Evolutionary conservation across 805 yeast genomes (phyloP), one percentile per base, ranked within the genome.

Genomic region (Jamesozyma hellenica): DNA sequence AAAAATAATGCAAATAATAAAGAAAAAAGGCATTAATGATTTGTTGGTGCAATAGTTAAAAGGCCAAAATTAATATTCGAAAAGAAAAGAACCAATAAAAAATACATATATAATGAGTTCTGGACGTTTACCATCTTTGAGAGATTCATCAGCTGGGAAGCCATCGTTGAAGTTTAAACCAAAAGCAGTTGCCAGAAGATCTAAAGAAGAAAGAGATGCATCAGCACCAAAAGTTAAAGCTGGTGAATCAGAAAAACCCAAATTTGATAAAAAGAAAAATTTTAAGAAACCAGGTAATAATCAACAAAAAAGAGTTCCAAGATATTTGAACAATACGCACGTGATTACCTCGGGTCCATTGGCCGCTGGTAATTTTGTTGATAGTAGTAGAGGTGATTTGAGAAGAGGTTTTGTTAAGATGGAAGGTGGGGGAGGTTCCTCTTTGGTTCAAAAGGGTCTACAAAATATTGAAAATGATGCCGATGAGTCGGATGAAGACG

Each of bases 161-260:
- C 73, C 83, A 7, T 67, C 75, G 2, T 63, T 82, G 44, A 80
- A 81, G 59, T 88, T 88, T 63, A 77, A 79, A 59, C 96, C 96
- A 2, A 88, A 88, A 59, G 79, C 71, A 2, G 95, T 88, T 32
- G 87, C 87, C 0, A 69, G 96, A 61, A 77, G 85, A 56, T 65
- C 86, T 10, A 80, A 84, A 49, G 88, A 83, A 49, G 95, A 86
- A 50, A 68, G 95, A 57, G 95, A 77, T 17, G 77, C 82, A 21
- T 73, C 75, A 40, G 88, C 87, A 0, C 86, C 87, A 4, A 71
- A 67, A 47, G 63, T 70, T 43, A 65, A 52, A 50, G 41, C 45
- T 43, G 51, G 49, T 46, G 52, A 46, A 32, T 33, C 37, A 37
- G 44, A 40, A n/a, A 40, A 36, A 26, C 31, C 39, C 7, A 29